phyloP scores from a whole-genome alignment of 306 rosid species.

The Ceratonia siliqua region DNA sequence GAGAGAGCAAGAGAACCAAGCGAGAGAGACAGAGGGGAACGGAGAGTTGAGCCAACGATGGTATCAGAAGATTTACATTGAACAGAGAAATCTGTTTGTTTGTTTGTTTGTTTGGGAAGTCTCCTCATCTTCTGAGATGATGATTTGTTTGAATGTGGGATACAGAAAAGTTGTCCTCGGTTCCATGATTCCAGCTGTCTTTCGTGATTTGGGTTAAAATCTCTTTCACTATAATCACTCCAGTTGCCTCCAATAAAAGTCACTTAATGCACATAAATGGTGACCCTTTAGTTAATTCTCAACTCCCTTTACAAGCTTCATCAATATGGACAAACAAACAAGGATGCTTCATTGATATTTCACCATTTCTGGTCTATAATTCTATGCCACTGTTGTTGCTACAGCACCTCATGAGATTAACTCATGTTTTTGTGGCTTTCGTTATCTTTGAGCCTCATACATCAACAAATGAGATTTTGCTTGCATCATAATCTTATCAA shows the following conservation, averaged over 20 bases:
- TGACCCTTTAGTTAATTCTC: not conserved
- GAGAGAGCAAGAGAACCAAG: too few relatives aligned
- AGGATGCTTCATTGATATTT: not conserved
- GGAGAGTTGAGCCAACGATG: not conserved
- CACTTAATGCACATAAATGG: not conserved
- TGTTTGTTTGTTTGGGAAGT: not conserved
- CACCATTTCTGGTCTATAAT: not conserved
- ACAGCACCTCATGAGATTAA: not conserved
- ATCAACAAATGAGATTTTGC: not conserved
- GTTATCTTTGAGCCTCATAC: not conserved
- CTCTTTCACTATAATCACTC: not conserved
- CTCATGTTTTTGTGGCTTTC: slow-evolving; percentile 19
- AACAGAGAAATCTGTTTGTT: not conserved
- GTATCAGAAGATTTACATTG: not conserved
- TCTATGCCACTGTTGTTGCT: not conserved
- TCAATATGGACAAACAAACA: not conserved
- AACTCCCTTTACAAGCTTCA: not conserved
- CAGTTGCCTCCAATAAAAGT: not conserved
- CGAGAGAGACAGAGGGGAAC: not conserved
- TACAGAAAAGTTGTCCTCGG: slow-evolving; percentile 32
- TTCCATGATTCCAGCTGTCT: slow-evolving; percentile 32
- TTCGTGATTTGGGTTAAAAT: not conserved
- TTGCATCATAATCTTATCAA: not conserved
- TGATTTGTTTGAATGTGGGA: slow-evolving; percentile 16
- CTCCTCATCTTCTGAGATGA: not conserved